Evolutionary conservation across 768 basidiomycete species (phyloP), one percentile per base, ranked within the genome.

Genomic region (Boletellus emodensis): DNA sequence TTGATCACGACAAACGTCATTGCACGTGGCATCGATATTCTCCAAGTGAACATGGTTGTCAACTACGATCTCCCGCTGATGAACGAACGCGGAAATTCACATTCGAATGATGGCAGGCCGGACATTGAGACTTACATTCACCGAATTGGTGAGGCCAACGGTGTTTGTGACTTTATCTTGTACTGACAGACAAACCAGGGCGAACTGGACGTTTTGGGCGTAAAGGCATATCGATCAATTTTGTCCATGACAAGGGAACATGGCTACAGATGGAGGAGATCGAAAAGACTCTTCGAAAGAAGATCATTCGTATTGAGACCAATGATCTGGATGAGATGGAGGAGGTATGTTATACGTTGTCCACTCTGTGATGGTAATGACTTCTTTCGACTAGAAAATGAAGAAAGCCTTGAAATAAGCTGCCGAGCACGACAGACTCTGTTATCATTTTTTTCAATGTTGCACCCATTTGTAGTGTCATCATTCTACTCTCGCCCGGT

Each of bases 41-140:
- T 93, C 48, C 95, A 97, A 74, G 96, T 99, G 61, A 99, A 97
- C 76, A 94, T 99, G 94, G 95, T 98, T n/a, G 93, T 99, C 69
- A 98, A 98, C 72, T 99, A 98, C 64, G 94, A 97, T 64, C 79
- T 96, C 24, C 94, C 94, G 0, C 72, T 93, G 40, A 82, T 90
- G 80, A 85, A 82, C 57, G 87, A 90, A 61, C 83, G 87, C 13
- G 70, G 60, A 48, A 68, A 64, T 57, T 63, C 55, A 43, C 74
- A 62, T 55, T 64, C 57, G 3, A 68, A 65, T 20, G 85, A 88
- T 54, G 77, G 68, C 58, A 75, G 71, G 51, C 92, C 93, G 0
- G 96, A 99, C 65, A 78, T 94, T 40, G 96, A 98, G 75, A 98
- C 95, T 1, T 99, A 99, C 66, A 86, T 98, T 40, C 96, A 99